Evolutionary conservation across 352 stramenopile genomes (phyloP).

Genomic region (Aphanomyces stellatus): DNA sequence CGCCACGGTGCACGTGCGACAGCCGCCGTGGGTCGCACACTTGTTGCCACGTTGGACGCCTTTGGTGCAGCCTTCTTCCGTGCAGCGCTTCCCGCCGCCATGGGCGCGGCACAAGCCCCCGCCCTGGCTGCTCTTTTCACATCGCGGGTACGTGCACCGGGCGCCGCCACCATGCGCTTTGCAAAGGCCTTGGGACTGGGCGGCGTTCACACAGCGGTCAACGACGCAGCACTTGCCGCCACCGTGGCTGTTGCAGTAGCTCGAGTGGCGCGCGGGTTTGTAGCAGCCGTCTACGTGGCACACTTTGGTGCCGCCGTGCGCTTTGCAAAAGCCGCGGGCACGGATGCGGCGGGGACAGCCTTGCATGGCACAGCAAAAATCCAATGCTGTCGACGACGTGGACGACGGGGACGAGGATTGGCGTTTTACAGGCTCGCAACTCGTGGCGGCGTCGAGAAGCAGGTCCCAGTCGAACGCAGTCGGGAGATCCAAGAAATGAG

Average conservation of each 20-base stretch:
- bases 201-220: slow-evolving; percentile 29
- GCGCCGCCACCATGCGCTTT: slow-evolving; percentile 37
- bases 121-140: slow-evolving; percentile 34
- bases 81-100: slow-evolving; percentile 41
- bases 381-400: not conserved
- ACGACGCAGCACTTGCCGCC: slow-evolving; percentile 27
- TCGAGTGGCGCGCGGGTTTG: slow-evolving; percentile 27
- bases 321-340: slow-evolving; percentile 82
- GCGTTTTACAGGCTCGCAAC: no score
- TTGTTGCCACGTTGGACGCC: slow-evolving; percentile 35
- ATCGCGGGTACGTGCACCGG: slow-evolving; percentile 32
- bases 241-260: slow-evolving; percentile 28
- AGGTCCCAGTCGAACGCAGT: no score
- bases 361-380: slow-evolving; percentile 20
- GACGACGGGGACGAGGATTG: no score
- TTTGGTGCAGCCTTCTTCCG: slow-evolving; percentile 37
- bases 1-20: slow-evolving; percentile 24
- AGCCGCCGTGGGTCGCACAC: slow-evolving; percentile 38
- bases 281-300: slow-evolving; percentile 21
- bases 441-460: no score
- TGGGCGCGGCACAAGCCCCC: slow-evolving; percentile 35
- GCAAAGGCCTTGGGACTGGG: slow-evolving; percentile 35
- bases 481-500: no score
- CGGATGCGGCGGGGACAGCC: slow-evolving; percentile 65
- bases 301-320: slow-evolving; percentile 68